Base-by-base conservation (phyloP, 345 rosid species). In the Linum trigynum region DNA sequence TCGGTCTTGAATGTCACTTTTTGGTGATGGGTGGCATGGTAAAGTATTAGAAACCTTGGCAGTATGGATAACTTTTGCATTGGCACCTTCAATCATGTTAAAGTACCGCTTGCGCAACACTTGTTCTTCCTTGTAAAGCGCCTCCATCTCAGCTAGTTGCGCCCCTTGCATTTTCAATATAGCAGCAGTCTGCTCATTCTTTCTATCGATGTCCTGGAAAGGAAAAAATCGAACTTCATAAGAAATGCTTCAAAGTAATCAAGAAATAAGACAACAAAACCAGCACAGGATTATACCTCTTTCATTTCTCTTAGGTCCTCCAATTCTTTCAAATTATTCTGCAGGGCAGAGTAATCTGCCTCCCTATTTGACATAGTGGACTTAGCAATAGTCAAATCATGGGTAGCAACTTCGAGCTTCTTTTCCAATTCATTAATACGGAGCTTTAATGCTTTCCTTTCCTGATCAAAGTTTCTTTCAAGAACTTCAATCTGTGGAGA, bases 151-250 rank as follows among this genome's bases (percentile, higher is more conserved):
- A 55, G 89, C 87, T 74, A 94, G 88, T 84, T 88, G 97, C 69
- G 85, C 77, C 62, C 85, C 95, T 73, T 94, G 99, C 97, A 85
- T 90, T 83, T 85, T 94, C 80, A 94, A 75, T 76, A 94, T 90
- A 65, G 92, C 81, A 72, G 99, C 97, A 71, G 97, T 94, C 81
- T 88, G 97, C 74, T 94, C 95, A 71, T 94, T 94, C 75, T 94
- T 94, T 76, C 97, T 77, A 72, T 94, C 97, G 70, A 88, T 94
- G 77, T 94, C 99, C 99, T 92, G 65, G 57, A 39, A 7, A 9
- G 55, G 9, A 17, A 71, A 59, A 37, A 38, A 35, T 61, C 63
- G 48, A 4, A 50, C 60, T 8, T 1, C 7, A 48, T 41, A 37
- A 41, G 39, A 55, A 63, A 57, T 4, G 50, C 56, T 8, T 1